These are phyloP conservation scores for Cystobasidium sp. DNA, from an alignment of 1,284 basidiomycete genomes.

Conservation along the genomic window DNA sequence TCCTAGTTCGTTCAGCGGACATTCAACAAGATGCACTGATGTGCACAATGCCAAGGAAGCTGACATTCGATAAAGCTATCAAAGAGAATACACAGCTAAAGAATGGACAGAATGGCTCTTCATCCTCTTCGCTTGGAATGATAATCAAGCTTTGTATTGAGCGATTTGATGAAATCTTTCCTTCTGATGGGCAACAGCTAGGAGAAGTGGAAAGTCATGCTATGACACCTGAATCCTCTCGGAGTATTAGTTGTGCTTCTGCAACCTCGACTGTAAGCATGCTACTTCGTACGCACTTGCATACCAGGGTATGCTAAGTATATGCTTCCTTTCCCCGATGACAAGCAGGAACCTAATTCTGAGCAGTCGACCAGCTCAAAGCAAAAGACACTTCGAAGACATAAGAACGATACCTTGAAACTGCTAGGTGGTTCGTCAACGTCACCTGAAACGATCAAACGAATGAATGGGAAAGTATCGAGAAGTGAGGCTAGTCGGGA, in stretches of 20 bases:
- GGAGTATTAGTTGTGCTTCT: background rate
- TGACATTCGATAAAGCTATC: background rate
- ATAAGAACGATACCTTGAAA: background rate
- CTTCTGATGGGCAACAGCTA: background rate
- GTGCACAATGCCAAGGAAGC: conserved; percentile 22
- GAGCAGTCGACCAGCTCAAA: background rate
- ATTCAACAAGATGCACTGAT: conserved; percentile 30
- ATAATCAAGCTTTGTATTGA: conserved; percentile 27
- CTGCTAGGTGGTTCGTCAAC: background rate
- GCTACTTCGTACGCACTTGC: background rate
- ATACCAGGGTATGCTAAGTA: background rate
- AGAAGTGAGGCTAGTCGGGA: conserved; percentile 9
- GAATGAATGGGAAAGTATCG: background rate
- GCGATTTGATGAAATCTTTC: background rate
- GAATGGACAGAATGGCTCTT: background rate
- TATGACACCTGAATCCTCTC: background rate
- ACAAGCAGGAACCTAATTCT: background rate
- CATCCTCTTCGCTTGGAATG: conserved; percentile 1
- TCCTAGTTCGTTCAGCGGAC: conserved; percentile 46
- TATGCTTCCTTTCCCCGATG: background rate
- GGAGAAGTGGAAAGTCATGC: background rate
- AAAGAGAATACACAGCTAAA: background rate
- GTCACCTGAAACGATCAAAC: background rate
- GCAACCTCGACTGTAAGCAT: background rate
- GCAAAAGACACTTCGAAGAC: background rate